Percentiles rank a stretch among this genome's conserved stretches.
These are phyloP conservation scores for Plasmopara viticola DNA, from an alignment of 352 stramenopile genomes.

Conservation along the genomic window DNA sequence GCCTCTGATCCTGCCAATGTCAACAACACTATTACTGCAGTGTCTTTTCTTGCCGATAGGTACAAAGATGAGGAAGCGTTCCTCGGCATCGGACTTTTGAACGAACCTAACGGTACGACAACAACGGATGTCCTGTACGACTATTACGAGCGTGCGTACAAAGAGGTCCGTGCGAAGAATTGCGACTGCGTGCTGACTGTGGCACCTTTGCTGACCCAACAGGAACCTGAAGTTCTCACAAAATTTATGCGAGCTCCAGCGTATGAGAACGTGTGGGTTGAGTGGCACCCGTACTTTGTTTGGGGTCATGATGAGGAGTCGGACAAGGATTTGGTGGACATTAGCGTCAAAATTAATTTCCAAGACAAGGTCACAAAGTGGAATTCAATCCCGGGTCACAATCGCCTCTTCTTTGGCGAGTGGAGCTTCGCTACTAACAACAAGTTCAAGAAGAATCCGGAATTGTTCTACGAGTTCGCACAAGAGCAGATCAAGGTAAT, in stretches of 20 bases:
- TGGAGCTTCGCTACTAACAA: slow-evolving; percentile 54
- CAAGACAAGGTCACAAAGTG: slow-evolving; percentile 30
- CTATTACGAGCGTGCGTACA: slow-evolving; percentile 73
- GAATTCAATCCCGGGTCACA: slow-evolving; percentile 31
- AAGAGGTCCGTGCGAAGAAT: slow-evolving; percentile 35
- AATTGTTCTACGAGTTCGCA: slow-evolving; percentile 44
- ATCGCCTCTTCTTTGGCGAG: slow-evolving; percentile 54
- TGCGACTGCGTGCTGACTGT: slow-evolving; percentile 67
- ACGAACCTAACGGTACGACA: slow-evolving; percentile 53
- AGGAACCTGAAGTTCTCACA: slow-evolving; percentile 38
- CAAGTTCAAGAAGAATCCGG: slow-evolving; percentile 44
- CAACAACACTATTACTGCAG: slow-evolving; percentile 12
- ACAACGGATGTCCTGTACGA: slow-evolving; percentile 49
- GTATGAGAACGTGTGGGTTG: slow-evolving; percentile 72
- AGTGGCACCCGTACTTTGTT: slow-evolving; percentile 81
- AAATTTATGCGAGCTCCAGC: slow-evolving; percentile 42
- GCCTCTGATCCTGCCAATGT: slow-evolving; percentile 50
- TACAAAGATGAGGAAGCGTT: slow-evolving; percentile 43
- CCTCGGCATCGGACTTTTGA: slow-evolving; percentile 64
- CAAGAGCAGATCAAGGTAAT: slow-evolving; percentile 43
- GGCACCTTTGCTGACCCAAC: slow-evolving; percentile 44
- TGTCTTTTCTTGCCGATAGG: not conserved
- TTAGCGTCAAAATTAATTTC: slow-evolving; percentile 40
- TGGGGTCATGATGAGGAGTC: slow-evolving; percentile 65
- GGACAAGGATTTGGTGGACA: slow-evolving; percentile 42